Evolutionary conservation across 225 moss, liverwort and hornwort species (phyloP).

Genomic region (Thuidium tamariscinum): DNA sequence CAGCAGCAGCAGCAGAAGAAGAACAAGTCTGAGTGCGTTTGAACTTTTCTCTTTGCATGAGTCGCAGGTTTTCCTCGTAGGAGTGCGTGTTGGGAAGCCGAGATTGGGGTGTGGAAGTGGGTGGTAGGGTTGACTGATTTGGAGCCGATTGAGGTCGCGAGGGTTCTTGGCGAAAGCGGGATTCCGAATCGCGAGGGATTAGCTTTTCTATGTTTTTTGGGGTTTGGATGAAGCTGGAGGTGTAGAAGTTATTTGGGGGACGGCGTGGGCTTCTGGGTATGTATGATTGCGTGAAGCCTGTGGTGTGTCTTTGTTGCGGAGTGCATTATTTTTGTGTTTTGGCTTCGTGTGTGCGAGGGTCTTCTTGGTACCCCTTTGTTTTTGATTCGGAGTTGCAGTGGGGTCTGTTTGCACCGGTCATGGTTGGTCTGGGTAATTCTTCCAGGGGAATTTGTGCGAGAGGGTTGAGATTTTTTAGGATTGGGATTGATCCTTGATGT

Average conservation of each 20-base stretch:
- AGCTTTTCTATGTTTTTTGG: not conserved
- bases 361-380: constrained; percentile 12
- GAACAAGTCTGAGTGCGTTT: not conserved
- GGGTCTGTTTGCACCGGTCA: not conserved
- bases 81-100: not conserved
- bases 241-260: not conserved
- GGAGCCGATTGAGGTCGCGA: not conserved
- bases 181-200: not conserved
- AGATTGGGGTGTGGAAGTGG: not conserved
- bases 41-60: not conserved
- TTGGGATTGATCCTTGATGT: not conserved
- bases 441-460: not conserved
- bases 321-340: not conserved
- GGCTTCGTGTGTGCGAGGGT: not conserved
- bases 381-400: not conserved
- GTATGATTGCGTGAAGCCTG: not conserved
- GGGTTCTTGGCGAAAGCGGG: not conserved
- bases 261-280: not conserved
- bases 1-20: not conserved
- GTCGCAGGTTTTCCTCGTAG: not conserved
- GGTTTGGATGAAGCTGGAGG: not conserved
- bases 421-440: not conserved
- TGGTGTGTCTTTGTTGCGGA: not conserved
- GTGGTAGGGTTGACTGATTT: not conserved
- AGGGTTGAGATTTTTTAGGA: not conserved